Base-by-base conservation (phyloP, 345 rosid genomes). In the Brassica cretica region DNA sequence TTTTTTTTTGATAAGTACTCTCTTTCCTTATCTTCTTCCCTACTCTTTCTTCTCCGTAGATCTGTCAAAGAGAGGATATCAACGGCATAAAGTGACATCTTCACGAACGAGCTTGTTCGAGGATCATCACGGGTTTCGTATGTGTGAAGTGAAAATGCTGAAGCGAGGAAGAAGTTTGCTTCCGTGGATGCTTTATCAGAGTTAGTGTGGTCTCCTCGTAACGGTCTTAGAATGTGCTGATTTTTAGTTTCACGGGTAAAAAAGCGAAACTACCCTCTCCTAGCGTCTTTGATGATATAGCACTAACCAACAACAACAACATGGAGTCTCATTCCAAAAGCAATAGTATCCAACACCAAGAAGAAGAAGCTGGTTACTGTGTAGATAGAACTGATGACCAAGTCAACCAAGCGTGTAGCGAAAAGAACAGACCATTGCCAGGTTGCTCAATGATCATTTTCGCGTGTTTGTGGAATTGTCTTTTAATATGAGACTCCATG, bases 141-240 rank as follows among this genome's bases (percentile, higher is more conserved):
- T 27, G 30, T 27, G 30, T 27, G 30, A 27, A 27, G 30, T 4
- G 93, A 90, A 89, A 88, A 91, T 95, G 97, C 96, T 85, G 84
- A 80, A 44, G 69, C 74, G 33, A 75, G 82, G 77, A 77, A 82
- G 85, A 84, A 85, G 78, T 82, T 82, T 71, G 90, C 75, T 74
- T 82, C 90, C 16, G 68, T 89, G 9, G 88, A 86, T 77, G 87
- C 87, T 68, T 74, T 93, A 66, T 84, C 91, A 62, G 98, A 95
- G 85, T 85, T 95, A 67, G 99, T 95, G 63, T 93, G 97, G 98
- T 94, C 95, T 81, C 93, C 98, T 12, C 87, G 80, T 64, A 88
- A 80, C 82, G 97, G 98, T 66, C 88, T 83, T 61, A 80, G 88
- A 83, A 84, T 87, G 89, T 82, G 90, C 98, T 18, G 91, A 92